These are phyloP conservation scores for Fraxinus greggii DNA, from an alignment of 305 asterid genomes.

Conservation along the genomic window DNA sequence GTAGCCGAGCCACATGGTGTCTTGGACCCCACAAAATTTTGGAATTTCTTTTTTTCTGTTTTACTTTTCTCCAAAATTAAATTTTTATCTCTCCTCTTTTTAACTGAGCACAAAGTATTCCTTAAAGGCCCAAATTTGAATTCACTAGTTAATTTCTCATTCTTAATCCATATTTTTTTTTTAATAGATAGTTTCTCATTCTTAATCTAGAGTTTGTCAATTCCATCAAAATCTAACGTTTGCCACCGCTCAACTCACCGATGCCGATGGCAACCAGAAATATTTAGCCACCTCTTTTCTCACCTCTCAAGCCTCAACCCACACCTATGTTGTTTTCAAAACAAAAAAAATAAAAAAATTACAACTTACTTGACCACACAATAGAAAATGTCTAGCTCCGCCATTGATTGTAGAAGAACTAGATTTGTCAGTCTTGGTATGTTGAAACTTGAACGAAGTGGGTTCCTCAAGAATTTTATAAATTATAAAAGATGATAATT, in stretches of 20 bases:
- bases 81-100: background rate
- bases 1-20: background rate
- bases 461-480: background rate
- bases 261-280: background rate
- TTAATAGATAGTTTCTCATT: background rate
- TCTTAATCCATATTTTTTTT: too few species aligned
- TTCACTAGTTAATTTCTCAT: background rate
- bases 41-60: background rate
- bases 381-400: background rate
- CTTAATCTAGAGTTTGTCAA: background rate
- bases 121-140: background rate
- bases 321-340: background rate
- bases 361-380: background rate
- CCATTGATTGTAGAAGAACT: background rate
- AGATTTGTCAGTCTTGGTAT: background rate
- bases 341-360: too few species aligned
- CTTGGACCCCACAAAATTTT: background rate
- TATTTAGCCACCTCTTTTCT: background rate
- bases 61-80: background rate
- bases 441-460: background rate
- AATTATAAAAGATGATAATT: background rate
- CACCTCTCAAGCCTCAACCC: background rate
- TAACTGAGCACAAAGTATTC: background rate
- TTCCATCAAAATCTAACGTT: background rate
- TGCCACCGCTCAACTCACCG: background rate